These are phyloP conservation scores for Penicillium polonicum DNA, from an alignment of 2,329 filamentous ascomycete genomes.

Conservation along the genomic window DNA sequence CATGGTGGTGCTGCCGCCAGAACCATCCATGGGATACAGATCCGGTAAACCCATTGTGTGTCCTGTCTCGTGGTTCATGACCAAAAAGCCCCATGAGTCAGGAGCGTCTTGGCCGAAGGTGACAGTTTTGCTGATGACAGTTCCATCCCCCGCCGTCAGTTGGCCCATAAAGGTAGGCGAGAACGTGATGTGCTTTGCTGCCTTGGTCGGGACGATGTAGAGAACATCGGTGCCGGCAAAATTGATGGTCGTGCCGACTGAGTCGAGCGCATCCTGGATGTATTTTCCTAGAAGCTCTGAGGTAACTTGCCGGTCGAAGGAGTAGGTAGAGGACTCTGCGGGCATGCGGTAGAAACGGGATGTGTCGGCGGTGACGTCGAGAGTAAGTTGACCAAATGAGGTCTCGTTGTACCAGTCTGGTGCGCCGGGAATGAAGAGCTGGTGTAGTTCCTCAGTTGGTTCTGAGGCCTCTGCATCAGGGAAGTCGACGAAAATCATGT, in stretches of 20 bases:
- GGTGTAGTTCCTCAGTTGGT: not conserved
- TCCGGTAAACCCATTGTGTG: not conserved
- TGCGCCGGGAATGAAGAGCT: not conserved
- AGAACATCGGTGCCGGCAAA: not conserved
- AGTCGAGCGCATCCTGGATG: not conserved
- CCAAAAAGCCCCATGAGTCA: not conserved
- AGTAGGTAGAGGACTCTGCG: not conserved
- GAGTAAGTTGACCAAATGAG: not conserved
- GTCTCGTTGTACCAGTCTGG: not conserved
- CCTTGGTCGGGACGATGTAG: not conserved
- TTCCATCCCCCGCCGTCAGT: not conserved
- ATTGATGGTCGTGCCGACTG: not conserved
- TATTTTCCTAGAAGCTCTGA: not conserved
- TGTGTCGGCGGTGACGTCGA: not conserved
- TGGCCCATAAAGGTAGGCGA: not conserved
- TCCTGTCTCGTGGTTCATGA: not conserved
- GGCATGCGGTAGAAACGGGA: not conserved
- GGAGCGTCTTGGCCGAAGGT: not conserved
- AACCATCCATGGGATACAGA: not conserved
- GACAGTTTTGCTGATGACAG: not conserved
- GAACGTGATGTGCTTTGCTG: not conserved
- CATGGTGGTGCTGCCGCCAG: not conserved
- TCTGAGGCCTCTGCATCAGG: not conserved
- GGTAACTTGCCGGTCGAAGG: not conserved
- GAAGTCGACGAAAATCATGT: not conserved